Conservation (phyloP, 345 rosid species). For the Cardamine chenopodiifolia region DNA sequence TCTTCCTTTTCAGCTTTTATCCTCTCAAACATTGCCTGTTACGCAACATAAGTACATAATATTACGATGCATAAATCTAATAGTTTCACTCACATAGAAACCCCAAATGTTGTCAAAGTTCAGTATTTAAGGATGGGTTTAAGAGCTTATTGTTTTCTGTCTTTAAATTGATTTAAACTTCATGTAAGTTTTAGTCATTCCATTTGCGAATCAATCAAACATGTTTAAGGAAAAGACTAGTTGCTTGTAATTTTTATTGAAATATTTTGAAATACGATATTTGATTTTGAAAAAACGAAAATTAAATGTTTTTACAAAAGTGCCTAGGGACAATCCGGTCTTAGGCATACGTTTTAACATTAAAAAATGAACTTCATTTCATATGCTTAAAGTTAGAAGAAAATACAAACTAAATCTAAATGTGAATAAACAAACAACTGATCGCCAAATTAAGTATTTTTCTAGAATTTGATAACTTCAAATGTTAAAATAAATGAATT, state of each 20-base stretch:
- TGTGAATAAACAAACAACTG: neutral
- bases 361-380: neutral
- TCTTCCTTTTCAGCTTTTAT: conserved; percentile 77
- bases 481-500: neutral
- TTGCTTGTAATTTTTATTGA: too few species aligned
- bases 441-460: neutral
- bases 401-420: neutral
- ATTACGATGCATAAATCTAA: neutral
- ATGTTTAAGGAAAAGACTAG: too few species aligned
- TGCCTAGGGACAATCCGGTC: too few species aligned
- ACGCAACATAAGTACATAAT: neutral
- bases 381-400: neutral
- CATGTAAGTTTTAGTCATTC: neutral
- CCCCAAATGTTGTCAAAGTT: neutral
- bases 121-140: neutral
- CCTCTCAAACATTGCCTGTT: conserved; percentile 60
- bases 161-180: neutral
- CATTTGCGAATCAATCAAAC: neutral
- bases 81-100: neutral
- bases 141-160: neutral
- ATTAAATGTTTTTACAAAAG: too few species aligned
- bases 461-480: neutral
- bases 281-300: too few species aligned
- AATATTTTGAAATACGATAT: neutral
- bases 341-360: neutral